phyloP scores from a whole-genome alignment of 768 basidiomycete species.

The Mycena latifolia region DNA sequence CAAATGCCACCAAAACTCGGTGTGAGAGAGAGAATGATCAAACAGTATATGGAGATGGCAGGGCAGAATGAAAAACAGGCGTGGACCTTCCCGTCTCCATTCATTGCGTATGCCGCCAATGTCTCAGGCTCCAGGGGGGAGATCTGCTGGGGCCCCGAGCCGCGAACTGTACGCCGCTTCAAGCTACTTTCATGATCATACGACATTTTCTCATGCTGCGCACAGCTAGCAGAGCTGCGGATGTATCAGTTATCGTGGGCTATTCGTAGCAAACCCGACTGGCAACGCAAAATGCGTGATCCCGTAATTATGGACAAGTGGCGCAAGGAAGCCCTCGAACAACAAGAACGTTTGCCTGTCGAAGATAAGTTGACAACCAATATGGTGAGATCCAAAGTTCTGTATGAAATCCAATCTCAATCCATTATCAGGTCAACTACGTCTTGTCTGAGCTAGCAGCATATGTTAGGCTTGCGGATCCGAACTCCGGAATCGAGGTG shows the following conservation, averaged over 20 bases:
- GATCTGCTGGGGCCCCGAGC: constrained; percentile 20
- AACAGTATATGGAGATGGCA: no score
- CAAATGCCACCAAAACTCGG: no score
- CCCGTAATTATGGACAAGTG: constrained; percentile 30
- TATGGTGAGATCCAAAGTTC: constrained; percentile 17
- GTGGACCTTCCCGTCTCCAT: constrained; percentile 30
- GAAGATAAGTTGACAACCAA: constrained; percentile 17
- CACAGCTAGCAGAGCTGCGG: constrained; percentile 31
- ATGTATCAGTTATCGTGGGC: constrained; percentile 37
- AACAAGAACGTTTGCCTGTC: constrained; percentile 4
- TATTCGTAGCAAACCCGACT: no score
- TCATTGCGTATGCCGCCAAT: constrained; percentile 6
- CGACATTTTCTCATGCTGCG: neutral
- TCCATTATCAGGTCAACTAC: constrained; percentile 38
- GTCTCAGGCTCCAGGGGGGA: neutral
- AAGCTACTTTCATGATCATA: neutral
- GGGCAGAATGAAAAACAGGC: no score
- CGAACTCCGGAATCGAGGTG: constrained; percentile 33
- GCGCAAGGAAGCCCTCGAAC: constrained; percentile 32
- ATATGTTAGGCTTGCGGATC: constrained; percentile 34
- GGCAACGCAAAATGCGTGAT: constrained; percentile 31
- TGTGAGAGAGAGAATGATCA: no score
- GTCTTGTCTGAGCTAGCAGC: constrained; percentile 35
- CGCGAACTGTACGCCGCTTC: constrained; percentile 22
- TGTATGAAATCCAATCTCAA: neutral